Evolutionary conservation across 1,139 yeast species (phyloP), one percentile per base, ranked within the genome.

Genomic region (Pichia cactophila): DNA sequence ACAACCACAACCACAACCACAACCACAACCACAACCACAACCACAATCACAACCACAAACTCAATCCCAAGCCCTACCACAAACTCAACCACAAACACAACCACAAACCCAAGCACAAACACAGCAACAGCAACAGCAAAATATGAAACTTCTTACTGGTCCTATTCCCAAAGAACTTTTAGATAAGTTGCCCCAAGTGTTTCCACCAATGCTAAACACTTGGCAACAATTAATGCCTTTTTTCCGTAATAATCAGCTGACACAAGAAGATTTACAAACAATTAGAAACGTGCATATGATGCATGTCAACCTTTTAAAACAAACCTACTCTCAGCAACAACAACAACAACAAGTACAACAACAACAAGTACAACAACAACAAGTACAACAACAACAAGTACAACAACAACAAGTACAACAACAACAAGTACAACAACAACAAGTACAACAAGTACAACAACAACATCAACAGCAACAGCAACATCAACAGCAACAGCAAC

Each of bases 191-290:
- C 96, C 96, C 12, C 61, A 57, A 28, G 82, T 80, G 44, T 70
- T 89, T 36, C 96, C 96, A 0, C 81, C 84, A n/a, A 85, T 82
- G 48, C 83, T 83, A 39, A 82, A 78, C 55, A 86, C 95, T 5
- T 88, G 96, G 96, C 77, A 80, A 41, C 90, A 84, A 63, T 80
- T 89, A 29, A 81, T 85, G 62, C 87, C 84, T 48, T 75, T 85
- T 57, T 73, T 85, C 47, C 77, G 78, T 55, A 57, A 54, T 37
- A 81, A 78, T 50, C 70, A 77, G 47, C 69, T 85, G 33, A 78
- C 85, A 1, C 73, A 74, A 5, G 72, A 77, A 23, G 74, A 76
- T 26, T 67, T 82, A 67, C 75, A 77, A 6, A 65, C 75, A 36
- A 77, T 84, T 50, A 79, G 77, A 59, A 83, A 79, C 50, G 79